Evolutionary conservation across 2,329 filamentous ascomycete species (phyloP), one percentile per base, ranked within the genome.

Genomic region (Stemphylium vesicarium): DNA sequence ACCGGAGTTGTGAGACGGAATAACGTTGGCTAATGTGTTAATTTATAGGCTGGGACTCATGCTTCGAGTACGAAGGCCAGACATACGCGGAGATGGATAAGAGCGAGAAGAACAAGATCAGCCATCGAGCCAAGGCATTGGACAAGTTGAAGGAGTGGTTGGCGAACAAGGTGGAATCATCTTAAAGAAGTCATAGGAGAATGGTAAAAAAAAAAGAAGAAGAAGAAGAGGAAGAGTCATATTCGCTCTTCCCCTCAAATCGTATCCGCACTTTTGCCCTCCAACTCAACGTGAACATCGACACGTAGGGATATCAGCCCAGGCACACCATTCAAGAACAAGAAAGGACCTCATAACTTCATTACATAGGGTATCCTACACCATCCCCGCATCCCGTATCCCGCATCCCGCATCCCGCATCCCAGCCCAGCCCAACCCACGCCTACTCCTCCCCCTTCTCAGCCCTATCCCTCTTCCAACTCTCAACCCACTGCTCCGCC

Each of bases 31-130:
- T 62, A 32, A 63, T 32, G 22, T 41, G 10, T 10, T 33, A 9
- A 29, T 8, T 0, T 33, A 50, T 22, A 96, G 93, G 94, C 40
- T 99, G 95, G 95, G 95, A 99, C 75, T 87, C 95, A 2, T 89
- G 96, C 62, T 99, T 99, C 69, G 95, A 99, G 78, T 94, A 96
- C 65, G 84, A 96, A 62, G 93, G 93, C 37, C 56, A 69, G 78
- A 99, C 95, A 80, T 88, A 96, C 74, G 95, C 95, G 24, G 95
- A 99, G 80, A 99, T 99, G 95, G 89, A 92, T 46, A 93, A 90
- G 76, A 78, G 75, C 9, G 85, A 87, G 73, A 96, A 96, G 86
- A 99, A 98, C 80, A 86, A 87, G 71, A 91, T 99, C 69, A 97
- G 93, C 22, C 95, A 99, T 78, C 89, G 95, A 38, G 88, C 85